Base-by-base conservation (phyloP, 108 stramenopile species). In the Stephanodiscus triporus region DNA sequence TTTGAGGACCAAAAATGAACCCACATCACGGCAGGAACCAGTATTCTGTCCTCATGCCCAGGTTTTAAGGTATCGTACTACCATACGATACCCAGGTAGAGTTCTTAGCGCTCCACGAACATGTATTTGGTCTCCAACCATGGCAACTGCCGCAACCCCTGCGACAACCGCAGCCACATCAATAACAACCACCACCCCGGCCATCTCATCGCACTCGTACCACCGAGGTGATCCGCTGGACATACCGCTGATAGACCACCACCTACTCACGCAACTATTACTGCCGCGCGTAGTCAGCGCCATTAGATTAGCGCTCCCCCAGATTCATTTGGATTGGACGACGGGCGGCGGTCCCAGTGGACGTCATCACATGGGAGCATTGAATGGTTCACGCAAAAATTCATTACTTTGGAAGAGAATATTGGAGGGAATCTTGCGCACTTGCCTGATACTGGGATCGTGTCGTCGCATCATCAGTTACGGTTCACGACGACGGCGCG, bases 171-270 rank as follows among this genome's bases (percentile, higher is more conserved):
- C 14, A 16, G 5, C 61, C 27, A 62, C 60, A 61, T 32, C 60
- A 26, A 61, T 9, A 62, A 2, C 61, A 37, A 37, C 56, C 1
- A 24, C 19, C 51, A 20, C 53, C 53, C 9, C 53, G 24, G 11
- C 30, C 56, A 17, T 32, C 5, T 9, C 16, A 0, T 45, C 43
- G 14, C 30, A 57, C 30, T 57, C 17, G 4, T 30, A 30, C 38
- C 81, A 69, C 17, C 73, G 74, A 42, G 70, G 81, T 9, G 81
- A 82, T 59, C 74, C 81, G 6, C 81, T 82, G 19, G 81, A 82
- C 53, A 76, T 82, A 34, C 81, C 81, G 24, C 59, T 76, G 30
- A 82, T 82, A 26, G 81, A 82, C 48, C 54, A 82, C 24, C 74
- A 82, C 49, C 65, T 82, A 40, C 60, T 73, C 1, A 61, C 67